Evolutionary conservation across 257 asterid genomes (phyloP).

Genomic region (Striga asiatica): DNA sequence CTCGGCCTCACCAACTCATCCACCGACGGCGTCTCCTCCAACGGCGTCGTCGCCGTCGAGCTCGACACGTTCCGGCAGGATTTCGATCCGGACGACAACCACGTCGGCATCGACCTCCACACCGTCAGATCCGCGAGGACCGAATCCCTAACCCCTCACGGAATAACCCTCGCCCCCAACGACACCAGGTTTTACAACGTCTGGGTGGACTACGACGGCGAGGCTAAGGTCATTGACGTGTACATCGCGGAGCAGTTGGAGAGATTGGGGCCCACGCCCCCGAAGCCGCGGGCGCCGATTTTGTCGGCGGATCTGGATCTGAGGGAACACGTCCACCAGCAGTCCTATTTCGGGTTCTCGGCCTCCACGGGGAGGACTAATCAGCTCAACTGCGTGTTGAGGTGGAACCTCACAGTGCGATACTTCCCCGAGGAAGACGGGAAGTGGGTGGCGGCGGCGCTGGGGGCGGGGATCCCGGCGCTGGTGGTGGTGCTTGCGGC

Average conservation of each 20-base stretch:
- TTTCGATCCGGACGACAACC: conserved; percentile 73
- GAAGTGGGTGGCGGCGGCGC: conserved; percentile 19
- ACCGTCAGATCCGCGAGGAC: conserved; percentile 32
- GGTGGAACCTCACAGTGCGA: conserved; percentile 69
- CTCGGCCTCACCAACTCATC: conserved; percentile 64
- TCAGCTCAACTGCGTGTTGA: conserved; percentile 57
- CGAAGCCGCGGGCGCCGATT: conserved; percentile 31
- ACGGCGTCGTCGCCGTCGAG: conserved; percentile 66
- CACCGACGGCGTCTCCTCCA: conserved; percentile 35
- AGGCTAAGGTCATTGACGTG: conserved; percentile 21
- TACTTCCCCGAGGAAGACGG: conserved; percentile 22
- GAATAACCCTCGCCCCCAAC: conserved; percentile 43
- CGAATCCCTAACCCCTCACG: conserved; percentile 21
- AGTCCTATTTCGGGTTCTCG: conserved; percentile 72
- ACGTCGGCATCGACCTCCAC: conserved; percentile 54
- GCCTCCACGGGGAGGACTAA: conserved; percentile 59
- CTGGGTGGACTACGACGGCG: conserved; percentile 76
- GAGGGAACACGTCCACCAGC: conserved; percentile 26
- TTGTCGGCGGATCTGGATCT: conserved; percentile 26
- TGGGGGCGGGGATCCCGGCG: conserved; percentile 45
- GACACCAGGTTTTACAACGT: conserved; percentile 41
- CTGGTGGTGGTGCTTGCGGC: conserved; percentile 26
- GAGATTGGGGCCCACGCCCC: conserved; percentile 34
- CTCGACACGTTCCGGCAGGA: conserved; percentile 64
- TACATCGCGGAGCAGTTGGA: conserved; percentile 37